Conservation (phyloP, 768 basidiomycete species). For the Cystoderma amianthinum region DNA sequence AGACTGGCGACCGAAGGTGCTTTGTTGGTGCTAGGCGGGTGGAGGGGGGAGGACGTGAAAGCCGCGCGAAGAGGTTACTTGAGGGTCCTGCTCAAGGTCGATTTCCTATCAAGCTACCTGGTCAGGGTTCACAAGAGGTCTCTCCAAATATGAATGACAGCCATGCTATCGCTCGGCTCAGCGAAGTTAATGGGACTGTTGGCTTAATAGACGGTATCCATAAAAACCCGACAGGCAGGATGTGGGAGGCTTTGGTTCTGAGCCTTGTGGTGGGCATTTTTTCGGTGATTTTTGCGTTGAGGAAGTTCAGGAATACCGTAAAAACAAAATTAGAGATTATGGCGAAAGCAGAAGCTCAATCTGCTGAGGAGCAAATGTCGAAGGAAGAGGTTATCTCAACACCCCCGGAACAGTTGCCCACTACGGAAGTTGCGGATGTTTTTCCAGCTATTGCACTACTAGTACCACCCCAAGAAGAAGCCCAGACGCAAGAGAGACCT, state of each 20-base stretch:
- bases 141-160: background rate
- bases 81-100: constrained; percentile 35
- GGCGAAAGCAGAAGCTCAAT: too few relatives aligned
- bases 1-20: constrained; percentile 42
- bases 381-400: background rate
- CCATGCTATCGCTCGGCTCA: background rate
- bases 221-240: constrained; percentile 5
- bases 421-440: background rate
- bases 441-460: background rate
- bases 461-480: background rate
- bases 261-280: constrained; percentile 17
- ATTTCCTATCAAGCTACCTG: background rate
- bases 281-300: constrained; percentile 24
- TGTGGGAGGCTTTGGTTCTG: constrained; percentile 17
- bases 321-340: constrained; percentile 2
- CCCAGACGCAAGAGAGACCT: too few relatives aligned
- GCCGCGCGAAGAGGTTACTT: constrained; percentile 42
- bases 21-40: constrained; percentile 54
- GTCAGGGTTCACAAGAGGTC: background rate
- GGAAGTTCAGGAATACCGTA: constrained; percentile 9
- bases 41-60: constrained; percentile 43
- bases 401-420: background rate
- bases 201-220: background rate
- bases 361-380: background rate
- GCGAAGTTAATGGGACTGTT: background rate